Evolutionary conservation across 2,329 filamentous ascomycete genomes (phyloP), one percentile per base, ranked within the genome.

Genomic region (Fusarium sublunatum): DNA sequence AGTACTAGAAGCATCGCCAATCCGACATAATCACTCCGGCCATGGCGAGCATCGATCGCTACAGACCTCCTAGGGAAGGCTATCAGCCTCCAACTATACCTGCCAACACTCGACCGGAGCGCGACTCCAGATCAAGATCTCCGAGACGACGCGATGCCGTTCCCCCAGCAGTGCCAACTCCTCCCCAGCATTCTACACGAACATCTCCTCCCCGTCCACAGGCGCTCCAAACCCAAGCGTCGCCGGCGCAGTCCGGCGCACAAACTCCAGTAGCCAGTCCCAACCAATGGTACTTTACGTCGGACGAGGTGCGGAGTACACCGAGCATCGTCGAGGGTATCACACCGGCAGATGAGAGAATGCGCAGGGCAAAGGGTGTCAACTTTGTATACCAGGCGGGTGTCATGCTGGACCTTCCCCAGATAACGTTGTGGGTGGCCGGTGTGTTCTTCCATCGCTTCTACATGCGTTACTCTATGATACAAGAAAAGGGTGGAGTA

Each of bases 301-400:
- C 91, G 41, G 88, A 92, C 43, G 95, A 99, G 78, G 84, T 96
- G 25, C 79, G 86, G 49, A 91, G 90, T 72, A 91, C 92, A 7
- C 95, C 95, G 1, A 95, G 92, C 48, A 88, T 96, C 57, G 78
- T 93, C 12, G 91, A 97, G 67, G 94, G 94, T 22, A 86, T 98
- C 74, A 76, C 87, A 8, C 83, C 88, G 4, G 86, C 88, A 28
- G 89, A 95, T 73, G 95, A 98, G 79, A 85, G 92, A 61, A 84
- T 90, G 65, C 84, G 91, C 56, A 87, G 95, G 53, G 90, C 91
- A 59, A 98, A 98, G 76, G 94, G 95, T 42, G 90, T 97, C 73
- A 96, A 97, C 76, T 99, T 99, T 78, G 96, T 99, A 71, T 89
- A 92, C 63, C 93, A 97, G 76, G 92, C 94, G 40, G 95, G 94